Evolutionary conservation across 1,284 basidiomycete genomes (phyloP), one percentile per base, ranked within the genome.

Genomic region (Anthracocystis walkeri): DNA sequence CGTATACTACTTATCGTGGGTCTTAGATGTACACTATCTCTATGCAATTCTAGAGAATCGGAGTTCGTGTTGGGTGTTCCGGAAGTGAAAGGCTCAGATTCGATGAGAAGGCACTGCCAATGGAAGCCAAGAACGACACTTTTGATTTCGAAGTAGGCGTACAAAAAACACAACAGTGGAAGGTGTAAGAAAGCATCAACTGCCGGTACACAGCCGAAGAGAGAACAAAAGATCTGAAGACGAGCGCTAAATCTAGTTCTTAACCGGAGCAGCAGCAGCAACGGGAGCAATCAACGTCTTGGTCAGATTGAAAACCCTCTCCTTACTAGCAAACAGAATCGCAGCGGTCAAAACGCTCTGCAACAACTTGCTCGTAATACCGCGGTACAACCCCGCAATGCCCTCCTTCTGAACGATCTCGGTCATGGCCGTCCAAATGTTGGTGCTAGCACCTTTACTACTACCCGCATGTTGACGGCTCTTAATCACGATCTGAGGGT

Each of bases 1-100:
- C 92, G 1, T 97, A 92, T 85, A 95, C 94, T 18, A 96, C 95
- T 7, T 96, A 96, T 85, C 89, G 93, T 71, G 94, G 94, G 20
- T 82, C 80, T 31, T 82, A 69, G 60, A n/a, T 12, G 10, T 38
- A n/a, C 12, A 35, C 49, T 23, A 7, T 31, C 21, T 29, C 11
- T 31, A 8, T 20, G 56, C 38, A 63, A 57, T 46, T 27, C 33
- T 8, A 45, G 21, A n/a, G 31, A 23, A 21, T 50, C 20, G 5
- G 31, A 21, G 12, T 12, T 35, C 27, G 31, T 6, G 6, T 31
- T 18, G 18, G 33, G 33, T 10, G 33, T 35, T 35, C 7, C 18
- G 29, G 18, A 29, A 7, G 46, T 49, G 48, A 16, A 10, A 14
- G 14, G 20, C 25, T 49, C 48, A 49, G 48, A 21, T 20, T 20